A percentile compares a stretch with the other conserved stretches of the same genome.
These are phyloP conservation scores for Gossypium thurberi DNA, from an alignment of 345 rosid species.

Conservation along the genomic window DNA sequence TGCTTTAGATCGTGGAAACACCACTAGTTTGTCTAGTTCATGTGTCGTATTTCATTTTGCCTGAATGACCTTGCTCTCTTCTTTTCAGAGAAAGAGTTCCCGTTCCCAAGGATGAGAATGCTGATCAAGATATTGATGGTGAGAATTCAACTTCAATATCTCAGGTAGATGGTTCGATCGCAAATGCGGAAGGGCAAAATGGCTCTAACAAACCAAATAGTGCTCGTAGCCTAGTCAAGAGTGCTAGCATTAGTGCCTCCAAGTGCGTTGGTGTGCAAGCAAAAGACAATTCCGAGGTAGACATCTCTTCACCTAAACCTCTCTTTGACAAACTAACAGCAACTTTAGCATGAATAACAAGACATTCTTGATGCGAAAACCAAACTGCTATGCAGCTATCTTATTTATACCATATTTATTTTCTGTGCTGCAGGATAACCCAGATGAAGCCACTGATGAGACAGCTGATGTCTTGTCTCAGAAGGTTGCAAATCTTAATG, in stretches of 20 bases:
- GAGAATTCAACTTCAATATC: conserved; percentile 12
- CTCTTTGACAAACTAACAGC: background rate
- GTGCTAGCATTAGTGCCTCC: conserved; percentile 95
- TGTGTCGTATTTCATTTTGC: background rate
- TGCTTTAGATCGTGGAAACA: background rate
- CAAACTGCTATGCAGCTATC: background rate
- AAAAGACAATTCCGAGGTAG: conserved; percentile 44
- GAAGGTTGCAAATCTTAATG: conserved; percentile 48
- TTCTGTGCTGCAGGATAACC: conserved; percentile 36
- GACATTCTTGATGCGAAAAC: background rate
- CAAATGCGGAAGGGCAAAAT: conserved; percentile 20
- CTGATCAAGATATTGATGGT: conserved; percentile 18
- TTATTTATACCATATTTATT: background rate
- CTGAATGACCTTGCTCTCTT: conserved; percentile 10
- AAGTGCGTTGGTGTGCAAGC: conserved; percentile 62
- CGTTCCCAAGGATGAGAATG: conserved; percentile 51
- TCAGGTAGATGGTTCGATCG: conserved; percentile 22
- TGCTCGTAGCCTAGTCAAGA: conserved; percentile 70
- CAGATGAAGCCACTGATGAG: conserved; percentile 40
- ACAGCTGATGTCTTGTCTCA: conserved; percentile 41
- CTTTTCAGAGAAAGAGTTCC: conserved; percentile 71
- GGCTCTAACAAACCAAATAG: conserved; percentile 39
- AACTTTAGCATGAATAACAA: background rate
- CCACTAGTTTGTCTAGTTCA: conserved; percentile 1
- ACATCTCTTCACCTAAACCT: conserved; percentile 3